phyloP scores from a whole-genome alignment of 2,329 filamentous ascomycete genomes.

The Xylariaceae sp. region DNA sequence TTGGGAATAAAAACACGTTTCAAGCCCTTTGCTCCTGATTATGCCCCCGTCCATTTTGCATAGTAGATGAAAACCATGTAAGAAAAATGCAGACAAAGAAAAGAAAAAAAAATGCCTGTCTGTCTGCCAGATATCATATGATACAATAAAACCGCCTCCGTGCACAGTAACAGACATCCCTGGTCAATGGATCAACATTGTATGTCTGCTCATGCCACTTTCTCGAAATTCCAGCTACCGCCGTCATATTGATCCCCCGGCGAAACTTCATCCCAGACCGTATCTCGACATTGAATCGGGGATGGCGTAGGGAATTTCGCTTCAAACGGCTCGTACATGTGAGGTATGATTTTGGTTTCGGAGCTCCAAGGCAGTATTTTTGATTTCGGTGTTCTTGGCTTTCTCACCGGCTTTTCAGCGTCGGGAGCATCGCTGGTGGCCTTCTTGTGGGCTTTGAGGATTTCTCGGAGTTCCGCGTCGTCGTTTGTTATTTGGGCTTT shows the following conservation, averaged over 20 bases:
- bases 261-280: too few relatives aligned
- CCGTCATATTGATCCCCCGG: background rate
- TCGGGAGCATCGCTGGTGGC: slow-evolving; percentile 11
- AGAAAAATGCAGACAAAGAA: background rate
- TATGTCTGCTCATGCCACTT: background rate
- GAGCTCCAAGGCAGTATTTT: slow-evolving; percentile 35
- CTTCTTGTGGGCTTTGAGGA: slow-evolving; percentile 58
- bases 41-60: background rate
- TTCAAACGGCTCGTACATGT: slow-evolving; percentile 36
- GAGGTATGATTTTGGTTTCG: slow-evolving; percentile 35
- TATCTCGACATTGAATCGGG: background rate
- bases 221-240: slow-evolving; percentile 26
- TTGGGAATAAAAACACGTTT: too few relatives aligned
- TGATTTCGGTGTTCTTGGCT: slow-evolving; percentile 23
- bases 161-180: slow-evolving; percentile 4
- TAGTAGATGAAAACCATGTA: slow-evolving; percentile 6
- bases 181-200: slow-evolving; percentile 1
- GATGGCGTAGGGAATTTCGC: slow-evolving; percentile 32
- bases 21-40: too few relatives aligned
- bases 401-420: slow-evolving; percentile 8
- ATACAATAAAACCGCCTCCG: slow-evolving; percentile 3
- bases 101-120: too few relatives aligned
- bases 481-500: slow-evolving; percentile 75
- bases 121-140: background rate
- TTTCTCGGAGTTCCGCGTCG: slow-evolving; percentile 67